Percentiles rank a stretch among this genome's conserved stretches.
Evolutionary conservation across 2,329 filamentous ascomycete species (phyloP).

Genomic region (Aspergillus tamarii): DNA sequence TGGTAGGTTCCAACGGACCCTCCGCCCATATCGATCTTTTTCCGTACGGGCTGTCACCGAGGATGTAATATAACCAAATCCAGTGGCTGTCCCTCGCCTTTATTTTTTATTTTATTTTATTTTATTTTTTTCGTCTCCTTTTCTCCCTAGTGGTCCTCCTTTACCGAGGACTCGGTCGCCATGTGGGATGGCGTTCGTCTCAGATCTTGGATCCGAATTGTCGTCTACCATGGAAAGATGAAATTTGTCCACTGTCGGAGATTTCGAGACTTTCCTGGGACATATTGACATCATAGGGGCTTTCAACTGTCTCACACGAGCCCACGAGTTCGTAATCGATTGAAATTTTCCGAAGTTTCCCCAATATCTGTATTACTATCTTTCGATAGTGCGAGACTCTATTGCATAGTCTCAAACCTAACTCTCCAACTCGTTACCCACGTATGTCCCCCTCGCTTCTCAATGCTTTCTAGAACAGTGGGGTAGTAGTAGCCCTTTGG

Average conservation of each 20-base stretch:
- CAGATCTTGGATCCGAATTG: conserved; percentile 2
- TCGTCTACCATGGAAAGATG: background rate
- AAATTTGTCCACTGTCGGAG: background rate
- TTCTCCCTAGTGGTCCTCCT: background rate
- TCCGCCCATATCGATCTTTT: background rate
- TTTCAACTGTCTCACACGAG: conserved; percentile 17
- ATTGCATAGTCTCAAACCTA: conserved; percentile 19
- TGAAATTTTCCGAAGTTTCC: conserved; percentile 23
- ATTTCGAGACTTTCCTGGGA: conserved; percentile 10
- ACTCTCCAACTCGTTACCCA: background rate
- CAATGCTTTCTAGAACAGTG: conserved; percentile 15
- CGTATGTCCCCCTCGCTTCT: conserved; percentile 7
- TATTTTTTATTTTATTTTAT: background rate
- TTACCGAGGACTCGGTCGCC: background rate
- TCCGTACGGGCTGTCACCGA: background rate
- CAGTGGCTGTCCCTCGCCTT: background rate
- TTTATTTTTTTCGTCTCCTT: background rate
- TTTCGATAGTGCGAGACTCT: conserved; percentile 23
- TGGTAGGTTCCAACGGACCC: conserved; percentile 2
- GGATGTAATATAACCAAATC: background rate
- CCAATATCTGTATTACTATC: conserved; percentile 7
- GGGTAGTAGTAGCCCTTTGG: background rate
- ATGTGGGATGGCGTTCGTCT: conserved; percentile 2
- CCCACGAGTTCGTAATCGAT: conserved; percentile 17
- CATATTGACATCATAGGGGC: conserved; percentile 22